phyloP scores from a whole-genome alignment of 768 basidiomycete genomes.

The Hydnum rufescens region DNA sequence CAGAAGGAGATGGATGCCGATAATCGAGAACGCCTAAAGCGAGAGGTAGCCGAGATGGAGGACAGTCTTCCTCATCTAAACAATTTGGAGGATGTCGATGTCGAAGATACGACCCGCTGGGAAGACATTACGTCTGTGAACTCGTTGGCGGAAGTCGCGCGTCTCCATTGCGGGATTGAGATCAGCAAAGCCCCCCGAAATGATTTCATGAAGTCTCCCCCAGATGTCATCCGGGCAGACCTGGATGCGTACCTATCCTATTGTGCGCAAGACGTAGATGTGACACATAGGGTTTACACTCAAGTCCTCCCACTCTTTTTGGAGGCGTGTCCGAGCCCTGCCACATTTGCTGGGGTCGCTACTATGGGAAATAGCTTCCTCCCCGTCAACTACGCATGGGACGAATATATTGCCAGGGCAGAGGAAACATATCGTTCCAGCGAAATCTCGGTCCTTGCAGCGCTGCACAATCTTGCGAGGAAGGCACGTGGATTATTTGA shows the following conservation, averaged over 20 bases:
- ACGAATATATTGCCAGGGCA: slow-evolving; percentile 56
- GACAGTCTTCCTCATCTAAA: not conserved
- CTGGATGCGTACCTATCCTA: slow-evolving; percentile 63
- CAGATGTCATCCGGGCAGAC: slow-evolving; percentile 40
- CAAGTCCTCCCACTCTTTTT: slow-evolving; percentile 68
- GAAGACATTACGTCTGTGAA: slow-evolving; percentile 85
- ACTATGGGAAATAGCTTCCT: slow-evolving; percentile 86
- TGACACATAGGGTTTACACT: slow-evolving; percentile 65
- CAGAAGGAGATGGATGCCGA: slow-evolving; percentile 23
- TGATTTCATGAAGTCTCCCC: slow-evolving; percentile 52
- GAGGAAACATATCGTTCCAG: slow-evolving; percentile 58
- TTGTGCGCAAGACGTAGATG: slow-evolving; percentile 66
- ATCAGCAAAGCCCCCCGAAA: slow-evolving; percentile 61
- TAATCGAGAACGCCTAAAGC: slow-evolving; percentile 14
- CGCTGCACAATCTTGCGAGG: slow-evolving; percentile 50
- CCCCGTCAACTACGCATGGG: slow-evolving; percentile 81
- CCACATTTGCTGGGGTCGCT: slow-evolving; percentile 76
- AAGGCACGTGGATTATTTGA: slow-evolving; percentile 31
- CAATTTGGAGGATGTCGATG: slow-evolving; percentile 15
- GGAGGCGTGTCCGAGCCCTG: slow-evolving; percentile 71
- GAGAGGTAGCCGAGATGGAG: slow-evolving; percentile 4
- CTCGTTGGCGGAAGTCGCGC: slow-evolving; percentile 80
- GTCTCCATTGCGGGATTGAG: slow-evolving; percentile 64
- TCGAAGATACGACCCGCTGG: slow-evolving; percentile 44
- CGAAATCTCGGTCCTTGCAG: slow-evolving; percentile 36